phyloP scores from a whole-genome alignment of 306 rosid genomes.

The Styphnolobium japonicum region DNA sequence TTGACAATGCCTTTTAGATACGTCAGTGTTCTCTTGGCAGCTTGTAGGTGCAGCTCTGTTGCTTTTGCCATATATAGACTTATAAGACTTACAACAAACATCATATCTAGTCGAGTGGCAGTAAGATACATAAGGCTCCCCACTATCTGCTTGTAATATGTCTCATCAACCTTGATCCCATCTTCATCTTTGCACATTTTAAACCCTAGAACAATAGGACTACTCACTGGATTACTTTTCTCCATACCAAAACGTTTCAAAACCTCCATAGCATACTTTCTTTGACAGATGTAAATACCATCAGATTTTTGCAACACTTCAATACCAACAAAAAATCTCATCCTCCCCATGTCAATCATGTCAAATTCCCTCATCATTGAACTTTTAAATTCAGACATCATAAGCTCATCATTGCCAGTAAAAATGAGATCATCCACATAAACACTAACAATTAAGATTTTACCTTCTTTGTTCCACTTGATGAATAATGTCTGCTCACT shows the following conservation, averaged over 20 bases:
- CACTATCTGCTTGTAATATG: no score
- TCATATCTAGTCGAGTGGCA: no score
- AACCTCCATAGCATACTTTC: not conserved
- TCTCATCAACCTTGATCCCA: not conserved
- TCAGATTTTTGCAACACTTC: not conserved
- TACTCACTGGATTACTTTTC: not conserved
- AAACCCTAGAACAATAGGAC: not conserved
- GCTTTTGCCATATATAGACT: not conserved
- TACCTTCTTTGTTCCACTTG: no score
- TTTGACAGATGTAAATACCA: constrained; percentile 12
- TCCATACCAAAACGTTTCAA: not conserved
- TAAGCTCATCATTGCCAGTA: no score
- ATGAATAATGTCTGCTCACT: no score
- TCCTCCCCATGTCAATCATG: not conserved
- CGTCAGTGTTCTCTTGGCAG: no score
- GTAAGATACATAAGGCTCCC: no score
- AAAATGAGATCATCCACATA: no score
- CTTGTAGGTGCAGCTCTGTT: not conserved
- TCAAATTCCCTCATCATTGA: no score
- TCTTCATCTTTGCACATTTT: not conserved
- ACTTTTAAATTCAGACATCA: no score
- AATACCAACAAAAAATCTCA: not conserved
- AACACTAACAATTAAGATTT: no score
- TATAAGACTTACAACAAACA: not conserved
- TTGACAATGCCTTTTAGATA: no score